phyloP scores from a whole-genome alignment of 73 alveolate species.

The Paramecium biaurelia region DNA sequence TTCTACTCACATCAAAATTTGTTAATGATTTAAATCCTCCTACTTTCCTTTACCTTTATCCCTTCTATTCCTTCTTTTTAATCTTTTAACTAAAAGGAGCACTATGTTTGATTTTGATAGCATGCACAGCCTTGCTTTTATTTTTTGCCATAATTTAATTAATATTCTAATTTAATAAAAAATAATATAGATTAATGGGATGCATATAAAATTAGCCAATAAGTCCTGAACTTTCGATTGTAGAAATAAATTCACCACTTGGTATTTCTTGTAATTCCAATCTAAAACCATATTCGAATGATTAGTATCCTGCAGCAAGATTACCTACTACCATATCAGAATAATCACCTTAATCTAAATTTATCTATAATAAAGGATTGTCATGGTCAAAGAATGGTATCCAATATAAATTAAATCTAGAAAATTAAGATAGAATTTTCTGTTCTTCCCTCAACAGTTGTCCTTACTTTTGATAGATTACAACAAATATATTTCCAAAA shows the following conservation, averaged over 20 bases:
- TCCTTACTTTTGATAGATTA: not conserved
- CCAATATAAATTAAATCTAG: not conserved
- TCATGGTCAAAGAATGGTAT: not conserved
- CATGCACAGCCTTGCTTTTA: slow-evolving; percentile 31
- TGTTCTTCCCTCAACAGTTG: not conserved
- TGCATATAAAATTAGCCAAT: not conserved
- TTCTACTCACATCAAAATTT: slow-evolving; percentile 35
- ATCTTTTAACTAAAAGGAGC: slow-evolving; percentile 36
- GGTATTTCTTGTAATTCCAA: not conserved
- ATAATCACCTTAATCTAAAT: not conserved
- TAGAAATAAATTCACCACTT: not conserved
- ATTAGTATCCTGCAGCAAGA: not conserved
- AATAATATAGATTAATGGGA: not conserved
- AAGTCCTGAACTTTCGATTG: not conserved
- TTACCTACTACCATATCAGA: not conserved
- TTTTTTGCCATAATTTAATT: slow-evolving; percentile 40
- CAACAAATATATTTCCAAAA: not conserved
- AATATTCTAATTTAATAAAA: not conserved
- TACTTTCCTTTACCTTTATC: not conserved
- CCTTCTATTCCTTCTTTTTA: slow-evolving; percentile 12
- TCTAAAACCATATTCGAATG: not conserved
- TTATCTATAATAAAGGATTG: not conserved
- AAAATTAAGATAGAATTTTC: not conserved
- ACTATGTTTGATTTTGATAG: slow-evolving; percentile 10
- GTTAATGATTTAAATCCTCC: slow-evolving; percentile 34